Conservation (phyloP, 2,329 filamentous ascomycete species). For the Botrytis medusae region DNA sequence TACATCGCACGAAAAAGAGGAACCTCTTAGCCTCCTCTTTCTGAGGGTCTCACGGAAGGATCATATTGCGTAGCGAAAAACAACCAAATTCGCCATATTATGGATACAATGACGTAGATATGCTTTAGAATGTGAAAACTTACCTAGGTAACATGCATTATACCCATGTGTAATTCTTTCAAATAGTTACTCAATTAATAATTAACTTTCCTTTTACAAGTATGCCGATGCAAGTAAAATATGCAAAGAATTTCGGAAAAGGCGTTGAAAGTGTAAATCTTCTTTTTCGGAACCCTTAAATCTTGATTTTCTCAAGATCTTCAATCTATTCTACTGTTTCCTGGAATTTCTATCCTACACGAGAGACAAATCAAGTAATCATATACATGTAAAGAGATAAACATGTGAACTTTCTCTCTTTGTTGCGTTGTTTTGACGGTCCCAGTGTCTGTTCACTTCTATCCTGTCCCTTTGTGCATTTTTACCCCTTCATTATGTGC, state of each 20-base stretch:
- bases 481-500: neutral
- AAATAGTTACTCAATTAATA: neutral
- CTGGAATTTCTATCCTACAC: neutral
- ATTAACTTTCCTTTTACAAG: neutral
- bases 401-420: neutral
- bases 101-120: slow-evolving; percentile 16
- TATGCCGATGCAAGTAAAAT: slow-evolving; percentile 7
- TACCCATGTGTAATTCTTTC: slow-evolving; percentile 1
- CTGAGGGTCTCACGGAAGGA: slow-evolving; percentile 6
- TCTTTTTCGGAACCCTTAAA: neutral
- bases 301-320: neutral
- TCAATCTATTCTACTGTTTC: neutral
- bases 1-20: neutral
- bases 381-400: neutral
- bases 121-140: neutral
- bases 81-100: slow-evolving; percentile 14
- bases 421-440: neutral
- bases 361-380: neutral
- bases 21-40: neutral
- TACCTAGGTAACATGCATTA: neutral
- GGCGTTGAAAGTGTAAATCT: neutral
- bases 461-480: neutral
- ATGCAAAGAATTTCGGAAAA: slow-evolving; percentile 1
- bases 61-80: slow-evolving; percentile 11
- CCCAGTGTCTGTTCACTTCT: neutral